phyloP scores from a whole-genome alignment of 306 rosid species.

The Lathyrus oleraceus region DNA sequence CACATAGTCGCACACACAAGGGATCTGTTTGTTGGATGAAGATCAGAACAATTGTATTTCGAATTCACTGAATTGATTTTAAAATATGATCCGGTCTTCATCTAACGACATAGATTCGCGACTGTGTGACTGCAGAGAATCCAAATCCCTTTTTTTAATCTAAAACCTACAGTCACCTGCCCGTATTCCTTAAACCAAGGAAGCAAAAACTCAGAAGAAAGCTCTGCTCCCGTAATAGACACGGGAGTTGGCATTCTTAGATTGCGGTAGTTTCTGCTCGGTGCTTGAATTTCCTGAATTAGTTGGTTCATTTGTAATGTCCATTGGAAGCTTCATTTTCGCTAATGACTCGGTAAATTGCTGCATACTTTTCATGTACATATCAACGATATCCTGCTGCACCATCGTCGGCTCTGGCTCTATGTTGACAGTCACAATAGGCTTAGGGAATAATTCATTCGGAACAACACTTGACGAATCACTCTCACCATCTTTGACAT shows the following conservation, averaged over 20 bases:
- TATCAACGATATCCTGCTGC: slow-evolving; percentile 95
- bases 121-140: slow-evolving; percentile 3
- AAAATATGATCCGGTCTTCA: not conserved
- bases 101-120: not conserved
- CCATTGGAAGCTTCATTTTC: slow-evolving; percentile 97
- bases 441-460: slow-evolving; percentile 51
- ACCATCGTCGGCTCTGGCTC: slow-evolving; percentile 78
- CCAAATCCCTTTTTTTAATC: not conserved
- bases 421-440: slow-evolving; percentile 59
- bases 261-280: slow-evolving; percentile 56
- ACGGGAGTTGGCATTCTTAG: slow-evolving; percentile 64
- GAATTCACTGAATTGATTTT: not conserved
- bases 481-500: slow-evolving; percentile 67
- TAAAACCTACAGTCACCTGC: slow-evolving; percentile 65
- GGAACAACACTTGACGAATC: slow-evolving; percentile 59
- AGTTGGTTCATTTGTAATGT: slow-evolving; percentile 67
- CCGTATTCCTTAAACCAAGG: slow-evolving; percentile 48
- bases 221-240: slow-evolving; percentile 98
- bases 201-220: slow-evolving; percentile 68
- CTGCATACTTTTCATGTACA: slow-evolving; percentile 99
- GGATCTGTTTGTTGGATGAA: slow-evolving; percentile 1
- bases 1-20: slow-evolving; percentile 4
- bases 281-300: slow-evolving; percentile 82
- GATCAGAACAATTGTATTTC: not conserved
- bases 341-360: slow-evolving; percentile 96